A percentile compares a stretch with the other conserved stretches of the same genome.
These are phyloP conservation scores for Pseudogymnoascus sp. DNA, from an alignment of 2,329 filamentous ascomycete species.

Conservation along the genomic window DNA sequence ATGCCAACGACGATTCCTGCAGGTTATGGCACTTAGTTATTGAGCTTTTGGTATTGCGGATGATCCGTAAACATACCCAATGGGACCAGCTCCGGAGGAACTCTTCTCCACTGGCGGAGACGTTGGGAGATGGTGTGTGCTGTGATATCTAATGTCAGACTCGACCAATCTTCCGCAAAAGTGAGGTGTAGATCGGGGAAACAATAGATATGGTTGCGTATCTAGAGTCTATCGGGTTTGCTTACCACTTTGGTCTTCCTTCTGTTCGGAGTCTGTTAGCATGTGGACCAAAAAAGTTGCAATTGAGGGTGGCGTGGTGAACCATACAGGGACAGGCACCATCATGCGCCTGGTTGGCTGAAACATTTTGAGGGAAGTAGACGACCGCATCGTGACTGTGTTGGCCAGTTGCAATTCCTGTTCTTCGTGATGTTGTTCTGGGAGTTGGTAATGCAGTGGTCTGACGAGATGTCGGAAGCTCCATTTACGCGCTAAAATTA, in stretches of 20 bases:
- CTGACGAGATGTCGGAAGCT: slow-evolving; percentile 14
- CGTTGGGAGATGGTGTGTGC: slow-evolving; percentile 97
- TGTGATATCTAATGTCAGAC: slow-evolving; percentile 33
- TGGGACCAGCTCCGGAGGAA: slow-evolving; percentile 89
- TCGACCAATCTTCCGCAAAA: not conserved
- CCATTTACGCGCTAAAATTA: slow-evolving; percentile 27
- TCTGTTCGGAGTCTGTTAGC: slow-evolving; percentile 33
- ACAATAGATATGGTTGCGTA: slow-evolving; percentile 6
- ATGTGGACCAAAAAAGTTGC: slow-evolving; percentile 12
- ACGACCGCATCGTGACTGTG: slow-evolving; percentile 33
- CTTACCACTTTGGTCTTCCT: slow-evolving; percentile 61
- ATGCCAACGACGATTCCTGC: slow-evolving; percentile 75
- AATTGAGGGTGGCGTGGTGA: slow-evolving; percentile 29
- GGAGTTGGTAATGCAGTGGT: slow-evolving; percentile 14
- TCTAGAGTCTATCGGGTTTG: slow-evolving; percentile 16
- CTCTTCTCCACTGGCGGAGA: slow-evolving; percentile 77
- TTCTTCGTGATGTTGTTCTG: slow-evolving; percentile 10
- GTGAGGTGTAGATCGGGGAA: not conserved
- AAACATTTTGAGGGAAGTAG: slow-evolving; percentile 58
- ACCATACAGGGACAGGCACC: slow-evolving; percentile 64
- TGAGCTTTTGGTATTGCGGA: not conserved
- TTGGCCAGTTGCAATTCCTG: slow-evolving; percentile 11
- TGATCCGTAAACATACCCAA: slow-evolving; percentile 60
- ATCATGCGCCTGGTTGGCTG: slow-evolving; percentile 58
- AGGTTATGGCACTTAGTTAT: slow-evolving; percentile 32